Base-by-base conservation (phyloP, 129 eudicot species). In the Pseudognaphalium luteoalbum region DNA sequence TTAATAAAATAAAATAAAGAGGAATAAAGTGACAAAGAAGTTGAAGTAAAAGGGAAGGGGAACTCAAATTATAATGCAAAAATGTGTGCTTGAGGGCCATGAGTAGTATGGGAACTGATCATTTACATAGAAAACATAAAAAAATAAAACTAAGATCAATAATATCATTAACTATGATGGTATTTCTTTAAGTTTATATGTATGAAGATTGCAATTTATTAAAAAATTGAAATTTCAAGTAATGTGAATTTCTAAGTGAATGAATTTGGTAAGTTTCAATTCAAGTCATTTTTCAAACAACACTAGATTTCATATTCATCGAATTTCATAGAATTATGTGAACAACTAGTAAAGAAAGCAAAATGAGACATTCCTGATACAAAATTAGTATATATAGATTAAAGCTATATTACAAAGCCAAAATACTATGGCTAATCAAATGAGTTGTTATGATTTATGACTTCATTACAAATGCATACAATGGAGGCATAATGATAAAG, bases 31-130 rank as follows among this genome's bases (percentile, higher is more conserved):
- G 61, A 35, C 12, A 64, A n/a, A 75, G 33, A 52, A 67, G 30
- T 47, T 41, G 19, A 71, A 65, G 19, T 41, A 15, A 51, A 66
- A 61, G 0, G 76, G 20, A 73, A 32, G 68, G 51, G 71, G 42
- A 51, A 69, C 75, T 32, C 34, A 74, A 75, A 68, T 60, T 20
- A 81, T 60, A 50, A 75, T 73, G 42, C 21, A 58, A 39, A 32
- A 14, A 15, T 12, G 22, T 74, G 57, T 74, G 79, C 42, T 70
- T 76, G 68, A 65, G 85, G 85, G 83, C 89, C 86, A 81, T 63
- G 56, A 66, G 79, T 72, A 80, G 79, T 64, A 73, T 56, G 81
- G 76, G 75, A 81, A 61, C 76, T 57, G 64, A 44, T 80, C 85
- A 81, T 73, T 80, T 54, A 60, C 73, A 70, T 25, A 66, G 50